Evolutionary conservation across 805 yeast species (phyloP).

Genomic region (Limtongia smithiae): DNA sequence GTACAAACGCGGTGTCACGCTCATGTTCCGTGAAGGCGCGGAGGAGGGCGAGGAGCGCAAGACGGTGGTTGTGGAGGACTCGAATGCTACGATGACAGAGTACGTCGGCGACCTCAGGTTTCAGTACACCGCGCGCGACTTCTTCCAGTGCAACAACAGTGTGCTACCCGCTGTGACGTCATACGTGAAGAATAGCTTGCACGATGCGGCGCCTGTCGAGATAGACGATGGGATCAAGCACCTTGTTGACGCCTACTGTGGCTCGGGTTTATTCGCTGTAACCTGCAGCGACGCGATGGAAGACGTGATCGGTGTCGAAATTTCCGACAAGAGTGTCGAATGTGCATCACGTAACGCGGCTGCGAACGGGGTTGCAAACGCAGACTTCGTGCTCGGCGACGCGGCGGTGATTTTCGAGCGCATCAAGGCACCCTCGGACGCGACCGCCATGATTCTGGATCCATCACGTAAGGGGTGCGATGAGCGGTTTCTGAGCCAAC

Average conservation of each 20-base stretch:
- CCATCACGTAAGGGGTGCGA: slow-evolving; percentile 99
- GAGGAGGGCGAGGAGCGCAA: slow-evolving; percentile 39
- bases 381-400: slow-evolving; percentile 82
- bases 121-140: slow-evolving; percentile 90
- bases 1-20: slow-evolving; percentile 78
- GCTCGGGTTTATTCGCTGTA: slow-evolving; percentile 88
- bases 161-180: slow-evolving; percentile 78
- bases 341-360: slow-evolving; percentile 82
- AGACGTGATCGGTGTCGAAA: slow-evolving; percentile 88
- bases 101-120: slow-evolving; percentile 63
- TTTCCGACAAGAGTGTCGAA: slow-evolving; percentile 82
- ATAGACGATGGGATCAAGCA: slow-evolving; percentile 49
- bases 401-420: slow-evolving; percentile 80
- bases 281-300: slow-evolving; percentile 80
- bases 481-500: slow-evolving; percentile 76
- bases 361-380: slow-evolving; percentile 69
- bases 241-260: slow-evolving; percentile 93
- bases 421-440: slow-evolving; percentile 66
- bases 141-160: slow-evolving; percentile 92
- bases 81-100: slow-evolving; percentile 77
- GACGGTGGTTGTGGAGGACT: slow-evolving; percentile 73
- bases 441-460: slow-evolving; percentile 87
- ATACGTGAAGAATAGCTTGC: slow-evolving; percentile 71
- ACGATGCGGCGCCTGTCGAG: slow-evolving; percentile 42
- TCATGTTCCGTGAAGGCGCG: slow-evolving; percentile 66